A percentile compares a stretch with the other conserved stretches of the same genome.
Conservation (phyloP, 2,329 filamentous ascomycete species). For the Trichoderma semiorbis region DNA sequence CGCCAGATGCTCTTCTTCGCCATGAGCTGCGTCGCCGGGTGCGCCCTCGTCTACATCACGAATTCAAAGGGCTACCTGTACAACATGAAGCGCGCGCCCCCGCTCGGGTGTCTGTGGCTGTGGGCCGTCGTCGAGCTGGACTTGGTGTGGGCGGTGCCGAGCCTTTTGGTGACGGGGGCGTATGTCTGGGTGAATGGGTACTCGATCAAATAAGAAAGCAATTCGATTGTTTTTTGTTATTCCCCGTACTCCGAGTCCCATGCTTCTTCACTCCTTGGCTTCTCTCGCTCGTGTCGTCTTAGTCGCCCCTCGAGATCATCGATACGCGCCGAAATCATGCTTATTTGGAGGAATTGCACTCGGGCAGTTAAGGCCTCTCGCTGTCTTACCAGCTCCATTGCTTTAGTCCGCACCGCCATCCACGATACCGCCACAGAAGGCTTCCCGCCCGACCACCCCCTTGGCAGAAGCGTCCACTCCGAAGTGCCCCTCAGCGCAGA, state of each 20-base stretch:
- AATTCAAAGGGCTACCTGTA: conserved; percentile 79
- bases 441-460: conserved; percentile 37
- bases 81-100: conserved; percentile 89
- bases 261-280: conserved; percentile 23
- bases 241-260: background rate
- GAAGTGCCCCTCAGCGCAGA: conserved; percentile 18
- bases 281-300: conserved; percentile 30
- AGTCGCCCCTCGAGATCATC: conserved; percentile 31
- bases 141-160: conserved; percentile 59
- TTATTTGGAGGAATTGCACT: conserved; percentile 48
- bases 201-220: conserved; percentile 30
- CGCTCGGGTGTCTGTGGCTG: conserved; percentile 84
- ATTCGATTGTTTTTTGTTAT: background rate
- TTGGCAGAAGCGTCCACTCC: conserved; percentile 37
- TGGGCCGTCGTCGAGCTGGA: conserved; percentile 90
- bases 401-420: conserved; percentile 42
- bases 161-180: conserved; percentile 42
- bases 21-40: conserved; percentile 61
- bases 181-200: conserved; percentile 53
- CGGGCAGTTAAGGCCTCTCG: conserved; percentile 43
- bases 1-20: conserved; percentile 62
- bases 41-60: conserved; percentile 76
- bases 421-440: conserved; percentile 43
- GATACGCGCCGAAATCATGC: conserved; percentile 21
- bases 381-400: conserved; percentile 44